Base-by-base conservation (phyloP, 2,329 filamentous ascomycete species). In the Penicillium brevicompactum region DNA sequence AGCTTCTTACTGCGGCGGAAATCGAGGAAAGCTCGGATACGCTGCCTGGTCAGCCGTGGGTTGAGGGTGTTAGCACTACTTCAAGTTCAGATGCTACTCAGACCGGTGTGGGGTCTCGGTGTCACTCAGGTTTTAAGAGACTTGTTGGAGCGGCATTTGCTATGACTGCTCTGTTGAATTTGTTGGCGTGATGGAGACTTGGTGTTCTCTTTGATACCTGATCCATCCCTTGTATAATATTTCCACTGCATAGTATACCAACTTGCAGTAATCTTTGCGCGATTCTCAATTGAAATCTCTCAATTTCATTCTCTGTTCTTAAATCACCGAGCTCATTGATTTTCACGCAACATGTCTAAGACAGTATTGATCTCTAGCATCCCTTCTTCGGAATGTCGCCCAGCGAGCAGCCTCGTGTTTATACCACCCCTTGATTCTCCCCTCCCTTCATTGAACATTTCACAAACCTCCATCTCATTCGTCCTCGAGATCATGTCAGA, bases 41-140 rank as follows among this genome's bases (percentile, higher is more conserved):
- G 10, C 55, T 69, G 18, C 56, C 58, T 5, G 61, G 56, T 14
- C 65, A 66, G 57, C 67, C 67, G 7, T 70, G 64, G 61, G 44
- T 67, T 22, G 40, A 53, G 22, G 55, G 50, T 27, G 50, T 41
- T 11, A 51, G 46, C 31, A 55, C 56, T 21, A 49, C 24, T 32
- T 53, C 44, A n/a, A 50, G 43, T 37, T 21, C 43, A 32, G 40
- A 18, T 38, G 30, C 51, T 5, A 58, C 43, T 9, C 41, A 45
- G 22, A 58, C 55, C 1, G 52, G 42, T 16, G 27, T 11, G 38
- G 50, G 27, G 5, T 32, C 4, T 44, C 37, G 37, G 18, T 5
- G 13, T 30, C 49, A 53, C 32, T 27, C 11, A 1, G 49, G 44
- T 2, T 38, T 34, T 11, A 56, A 11, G 2, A 46, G 49, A 31